Evolutionary conservation across 2,329 filamentous ascomycete species (phyloP).

Genomic region (Pseudopithomyces maydicus): DNA sequence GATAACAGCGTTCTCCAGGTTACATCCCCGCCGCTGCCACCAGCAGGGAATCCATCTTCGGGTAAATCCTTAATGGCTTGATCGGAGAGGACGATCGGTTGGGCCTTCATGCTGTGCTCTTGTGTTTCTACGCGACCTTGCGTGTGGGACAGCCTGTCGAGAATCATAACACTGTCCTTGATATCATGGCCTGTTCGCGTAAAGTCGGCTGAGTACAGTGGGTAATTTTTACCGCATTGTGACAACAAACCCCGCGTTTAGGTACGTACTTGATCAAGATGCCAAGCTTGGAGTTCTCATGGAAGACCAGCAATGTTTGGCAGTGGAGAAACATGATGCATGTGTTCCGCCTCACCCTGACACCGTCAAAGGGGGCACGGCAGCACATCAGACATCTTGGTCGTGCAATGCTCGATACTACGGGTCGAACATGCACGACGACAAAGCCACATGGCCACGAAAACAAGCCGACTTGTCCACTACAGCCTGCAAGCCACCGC

Average conservation of each 20-base stretch:
- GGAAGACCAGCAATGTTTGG: too few relatives aligned
- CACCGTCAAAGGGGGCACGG: not conserved
- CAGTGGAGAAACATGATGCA: not conserved
- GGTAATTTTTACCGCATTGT: not conserved
- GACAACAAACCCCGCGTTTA: not conserved
- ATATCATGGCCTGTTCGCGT: not conserved
- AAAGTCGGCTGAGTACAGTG: not conserved
- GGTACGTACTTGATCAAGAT: not conserved
- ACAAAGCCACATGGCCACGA: slow-evolving; percentile 8
- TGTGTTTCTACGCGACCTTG: not conserved
- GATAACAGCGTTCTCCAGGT: slow-evolving; percentile 52
- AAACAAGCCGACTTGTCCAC: slow-evolving; percentile 2
- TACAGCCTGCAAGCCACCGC: not conserved
- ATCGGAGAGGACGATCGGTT: not conserved
- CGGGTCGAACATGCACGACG: not conserved
- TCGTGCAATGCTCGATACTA: not conserved
- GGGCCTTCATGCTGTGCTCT: not conserved
- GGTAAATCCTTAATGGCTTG: not conserved
- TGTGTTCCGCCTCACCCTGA: not conserved
- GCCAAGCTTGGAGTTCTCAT: not conserved
- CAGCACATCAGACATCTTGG: not conserved
- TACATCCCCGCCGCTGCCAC: slow-evolving; percentile 24
- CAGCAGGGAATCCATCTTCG: not conserved
- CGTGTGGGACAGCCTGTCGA: not conserved
- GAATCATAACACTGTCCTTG: not conserved